Evolutionary conservation across 2,329 filamentous ascomycete species (phyloP), one percentile per base, ranked within the genome.

Genomic region (Clarireedia paspali): DNA sequence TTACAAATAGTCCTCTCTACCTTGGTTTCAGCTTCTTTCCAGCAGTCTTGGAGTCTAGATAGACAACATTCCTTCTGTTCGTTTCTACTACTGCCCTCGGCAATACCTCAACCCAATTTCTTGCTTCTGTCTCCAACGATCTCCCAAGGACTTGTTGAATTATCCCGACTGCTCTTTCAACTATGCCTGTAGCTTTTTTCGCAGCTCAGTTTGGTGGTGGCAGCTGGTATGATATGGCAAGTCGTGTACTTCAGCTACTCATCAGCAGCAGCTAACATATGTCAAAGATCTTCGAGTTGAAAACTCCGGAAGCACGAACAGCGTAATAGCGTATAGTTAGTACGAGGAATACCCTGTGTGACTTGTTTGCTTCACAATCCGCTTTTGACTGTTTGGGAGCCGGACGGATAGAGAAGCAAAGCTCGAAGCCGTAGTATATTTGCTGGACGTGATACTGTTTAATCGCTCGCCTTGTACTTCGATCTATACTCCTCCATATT

Each of bases 191-290:
- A 20, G 2, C 20, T 20, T 20, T 20, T 2, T 20, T 20, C 20
- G 73, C 80, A 58, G 85, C 82, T 50, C 76, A 80, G 57, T 91
- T 90, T 72, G 87, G 85, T 20, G 89, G 89, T 39, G 88, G 89
- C 34, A 85, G 83, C n/a, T 96, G 91, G 90, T 78, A 82, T 63
- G 85, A 94, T 68, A 84, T 96, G 88, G 87, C 91, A 70, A 70
- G 77, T 58, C 47, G 7, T 9, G 40, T 39, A 20, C 24, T 34
- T 4, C 15, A n/a, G 17, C 39, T 30, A 44, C 2, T 24, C 46
- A 49, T 27, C 26, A 23, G 6, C 20, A 20, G 20, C 20, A 20
- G 20, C 20, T 30, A 30, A 30, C 27, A 30, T 30, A 5, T 30
- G 27, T 34, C 23, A 7, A 15, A 67, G 66, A 59, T 64, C 23